Base-by-base conservation (phyloP, 176 grass and related monocot genomes). In the Luzula sylvatica region DNA sequence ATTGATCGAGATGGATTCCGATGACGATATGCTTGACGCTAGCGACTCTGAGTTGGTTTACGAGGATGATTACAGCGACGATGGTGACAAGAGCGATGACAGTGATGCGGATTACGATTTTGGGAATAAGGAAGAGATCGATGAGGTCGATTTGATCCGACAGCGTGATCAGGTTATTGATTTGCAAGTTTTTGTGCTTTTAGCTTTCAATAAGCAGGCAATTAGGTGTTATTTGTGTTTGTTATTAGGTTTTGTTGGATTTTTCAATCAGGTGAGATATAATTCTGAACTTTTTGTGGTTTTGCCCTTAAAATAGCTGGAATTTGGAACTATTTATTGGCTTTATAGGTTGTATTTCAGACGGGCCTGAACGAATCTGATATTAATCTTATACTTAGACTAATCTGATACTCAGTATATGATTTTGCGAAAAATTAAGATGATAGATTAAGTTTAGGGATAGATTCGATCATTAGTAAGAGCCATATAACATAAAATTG, bases 31-130 rank as follows among this genome's bases (percentile, higher is more conserved):
- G 73, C 54, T 61, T 23, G 65, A 75, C 46, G 70, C 77, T 5
- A 82, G 76, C 46, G 84, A 85, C 59, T 72, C 73, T 4, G 84
- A 95, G 74, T 65, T 73, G 55, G 12, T 56, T 57, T 84, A 88
- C 14, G 80, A 88, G 22, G 90, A 86, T 15, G 78, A 87, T 50
- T 62, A 80, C 26, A 52, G 66, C 22, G 72, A 30, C 3, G 87
- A 58, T n/a, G 65, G 22, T 7, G 75, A 61, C 15, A 55, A 27
- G 15, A 72, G 38, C 21, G 68, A 28, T 2, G 66, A 42, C 7
- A 27, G 52, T 2, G 68, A 68, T 0, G 72, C 42, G 15, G 83
- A 60, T 28, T 53, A 76, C 28, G 50, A 56, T 52, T 67, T 43
- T n/a, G 76, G 46, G 24, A 76, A 74, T 56, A 40, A 53, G 25